phyloP scores from a whole-genome alignment of 2,329 filamentous ascomycete genomes.

The Colletotrichum sp. region DNA sequence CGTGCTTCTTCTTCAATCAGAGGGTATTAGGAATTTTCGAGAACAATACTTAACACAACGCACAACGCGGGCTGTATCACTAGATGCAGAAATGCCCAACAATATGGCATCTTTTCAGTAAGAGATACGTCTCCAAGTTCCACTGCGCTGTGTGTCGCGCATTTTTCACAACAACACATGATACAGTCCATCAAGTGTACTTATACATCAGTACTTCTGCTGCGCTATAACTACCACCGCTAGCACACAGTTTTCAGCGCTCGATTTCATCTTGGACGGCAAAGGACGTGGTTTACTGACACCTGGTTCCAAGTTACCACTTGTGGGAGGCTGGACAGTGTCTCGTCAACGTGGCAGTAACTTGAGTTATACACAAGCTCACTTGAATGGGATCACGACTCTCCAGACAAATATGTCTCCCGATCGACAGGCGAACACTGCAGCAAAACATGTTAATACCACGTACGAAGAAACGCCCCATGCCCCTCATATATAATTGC shows the following conservation, averaged over 20 bases:
- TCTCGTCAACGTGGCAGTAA: not conserved
- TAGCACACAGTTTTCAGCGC: no score
- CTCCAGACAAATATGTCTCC: not conserved
- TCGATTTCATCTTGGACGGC: no score
- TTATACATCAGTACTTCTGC: not conserved
- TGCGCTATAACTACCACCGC: no score
- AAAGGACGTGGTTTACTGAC: no score
- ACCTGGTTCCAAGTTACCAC: no score
- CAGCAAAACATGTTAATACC: not conserved
- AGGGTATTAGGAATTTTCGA: not conserved
- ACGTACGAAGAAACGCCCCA: not conserved
- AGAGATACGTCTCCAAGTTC: not conserved
- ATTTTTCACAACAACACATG: not conserved
- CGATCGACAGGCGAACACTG: not conserved
- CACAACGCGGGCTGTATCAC: not conserved
- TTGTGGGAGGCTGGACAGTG: no score
- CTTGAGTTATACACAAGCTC: not conserved
- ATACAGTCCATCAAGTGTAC: not conserved
- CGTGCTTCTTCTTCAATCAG: not conserved
- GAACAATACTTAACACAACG: not conserved
- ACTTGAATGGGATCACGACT: not conserved
- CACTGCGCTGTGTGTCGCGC: no score
- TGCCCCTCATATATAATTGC: fast-evolving
- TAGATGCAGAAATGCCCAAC: not conserved
- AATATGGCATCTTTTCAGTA: not conserved